These are phyloP conservation scores for Styphnolobium japonicum DNA, from an alignment of 306 rosid genomes.

Conservation along the genomic window DNA sequence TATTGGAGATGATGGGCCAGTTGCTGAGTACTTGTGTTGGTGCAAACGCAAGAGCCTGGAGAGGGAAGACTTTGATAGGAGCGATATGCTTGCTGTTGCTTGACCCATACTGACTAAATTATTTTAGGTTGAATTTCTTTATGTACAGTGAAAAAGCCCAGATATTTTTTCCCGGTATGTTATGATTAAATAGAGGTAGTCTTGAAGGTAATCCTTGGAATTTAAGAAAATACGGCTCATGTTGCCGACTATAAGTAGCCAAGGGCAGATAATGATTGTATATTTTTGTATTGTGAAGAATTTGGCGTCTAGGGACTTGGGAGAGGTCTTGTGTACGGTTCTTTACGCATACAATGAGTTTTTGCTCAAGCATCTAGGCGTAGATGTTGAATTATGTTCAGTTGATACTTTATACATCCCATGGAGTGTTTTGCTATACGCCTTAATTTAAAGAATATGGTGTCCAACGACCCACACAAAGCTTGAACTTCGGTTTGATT, in stretches of 20 bases:
- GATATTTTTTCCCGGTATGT: neutral
- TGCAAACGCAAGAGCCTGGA: slow-evolving; percentile 58
- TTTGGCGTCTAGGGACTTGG: neutral
- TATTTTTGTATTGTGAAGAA: neutral
- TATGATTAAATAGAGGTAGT: slow-evolving; percentile 4
- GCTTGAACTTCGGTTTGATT: neutral
- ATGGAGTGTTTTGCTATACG: neutral
- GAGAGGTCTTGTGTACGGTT: neutral
- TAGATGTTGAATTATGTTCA: neutral
- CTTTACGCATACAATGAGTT: neutral
- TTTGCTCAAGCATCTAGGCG: neutral
- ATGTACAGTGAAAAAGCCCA: slow-evolving; percentile 39
- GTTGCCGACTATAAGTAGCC: neutral
- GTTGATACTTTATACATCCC: neutral
- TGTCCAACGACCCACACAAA: neutral
- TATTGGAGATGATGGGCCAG: slow-evolving; percentile 73
- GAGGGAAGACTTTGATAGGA: slow-evolving; percentile 43
- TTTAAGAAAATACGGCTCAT: slow-evolving; percentile 9
- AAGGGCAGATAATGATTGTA: neutral
- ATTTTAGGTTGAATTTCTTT: slow-evolving; percentile 34
- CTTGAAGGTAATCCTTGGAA: slow-evolving; percentile 10
- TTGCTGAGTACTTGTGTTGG: slow-evolving; percentile 72
- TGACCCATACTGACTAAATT: slow-evolving; percentile 32
- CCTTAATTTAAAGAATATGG: neutral
- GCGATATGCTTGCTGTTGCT: slow-evolving; percentile 31